Base-by-base conservation (phyloP, 176 grass and related monocot genomes). In the Pharus latifolius region DNA sequence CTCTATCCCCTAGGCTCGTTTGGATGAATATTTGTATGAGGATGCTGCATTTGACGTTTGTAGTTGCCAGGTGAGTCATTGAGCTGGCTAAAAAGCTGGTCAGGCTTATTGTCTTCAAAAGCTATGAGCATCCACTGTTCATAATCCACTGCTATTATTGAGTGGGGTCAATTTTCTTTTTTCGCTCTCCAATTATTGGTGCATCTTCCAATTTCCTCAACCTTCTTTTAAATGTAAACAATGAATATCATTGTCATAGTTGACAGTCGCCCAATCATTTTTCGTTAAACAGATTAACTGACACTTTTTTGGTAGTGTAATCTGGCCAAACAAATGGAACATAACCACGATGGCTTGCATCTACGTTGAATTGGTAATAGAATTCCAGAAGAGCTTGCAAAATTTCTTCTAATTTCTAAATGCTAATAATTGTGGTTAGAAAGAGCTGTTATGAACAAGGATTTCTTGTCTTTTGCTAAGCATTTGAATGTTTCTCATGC, bases 11-110 rank as follows among this genome's bases (percentile, higher is more conserved):
- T 72, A 98, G 94, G 78, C 78, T 90, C 69, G 71, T 34, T 50
- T 98, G 75, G 94, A 98, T 77, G 78, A 93, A 66, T 85, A 93
- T 80, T 84, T 98, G 70, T 31, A 33, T 16, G 90, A 98, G 59
- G 94, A 98, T 74, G 87, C 81, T 72, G 87, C 89, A 26, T 98
- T 88, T 83, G 94, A 98, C 66, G 83, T 93, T 63, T 93, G 94
- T 65, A 98, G 94, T 50, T 98, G 87, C 57, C 90, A 98, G 90
- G 90, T 93, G 67, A 63, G 69, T 73, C 62, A 28, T 40, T 34
- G 70, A 30, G 23, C 43, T 63, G 16, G 25, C 16, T 60, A 32
- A 8, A 33, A 11, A 54, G 50, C 5, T 27, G 23, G 50, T 7
- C 23, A n/a, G n/a, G n/a, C n/a, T n/a, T n/a, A n/a, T 62, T 62